Evolutionary conservation across 495 filamentous ascomycete species (phyloP), one percentile per base, ranked within the genome.

Genomic region (Penicillium canescens): DNA sequence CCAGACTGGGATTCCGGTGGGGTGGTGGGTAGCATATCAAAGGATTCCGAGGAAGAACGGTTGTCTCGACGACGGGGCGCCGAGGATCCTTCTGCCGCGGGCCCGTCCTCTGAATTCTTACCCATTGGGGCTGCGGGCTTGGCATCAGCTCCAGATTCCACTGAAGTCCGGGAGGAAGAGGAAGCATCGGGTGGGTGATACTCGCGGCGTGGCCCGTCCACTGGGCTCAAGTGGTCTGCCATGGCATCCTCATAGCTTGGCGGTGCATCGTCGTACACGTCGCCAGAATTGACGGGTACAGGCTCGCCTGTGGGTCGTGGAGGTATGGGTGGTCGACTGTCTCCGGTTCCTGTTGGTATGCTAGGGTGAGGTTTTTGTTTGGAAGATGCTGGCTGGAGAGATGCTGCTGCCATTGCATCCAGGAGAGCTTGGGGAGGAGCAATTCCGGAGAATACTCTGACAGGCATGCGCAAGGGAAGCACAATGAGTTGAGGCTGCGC

Each of bases 221-320:
- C 71, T 11, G 85, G 83, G 52, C 77, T 84, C 45, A 95, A 73
- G 52, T 85, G 80, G 57, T 90, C 86, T 41, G 89, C 90, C 74
- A 96, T 90, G 12, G 92, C 90, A 74, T 98, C 93, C 72, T 94
- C 89, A 67, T 95, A 95, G 61, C 87, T 91, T 26, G 90, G 90
- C 5, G 81, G 81, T 10, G 85, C 83, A 12, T 89, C 88, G 14
- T 85, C 86, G 50, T 74, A 74, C 14, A 68, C 68, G 4, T 77
- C 67, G 6, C 72, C 55, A 52, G 72, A n/a, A 24, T 59, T 63
- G 10, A 50, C 48, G 4, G 73, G 55, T 4, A 57, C 54, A 4
- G 65, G 60, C 41, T 50, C 53, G 35, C 44, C 55, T 16, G 50
- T 37, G 21, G 70, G 72, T 12, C 67, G 64, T 46, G 68, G 74